Evolutionary conservation across 345 rosid species (phyloP).

Genomic region (Brassica incana): DNA sequence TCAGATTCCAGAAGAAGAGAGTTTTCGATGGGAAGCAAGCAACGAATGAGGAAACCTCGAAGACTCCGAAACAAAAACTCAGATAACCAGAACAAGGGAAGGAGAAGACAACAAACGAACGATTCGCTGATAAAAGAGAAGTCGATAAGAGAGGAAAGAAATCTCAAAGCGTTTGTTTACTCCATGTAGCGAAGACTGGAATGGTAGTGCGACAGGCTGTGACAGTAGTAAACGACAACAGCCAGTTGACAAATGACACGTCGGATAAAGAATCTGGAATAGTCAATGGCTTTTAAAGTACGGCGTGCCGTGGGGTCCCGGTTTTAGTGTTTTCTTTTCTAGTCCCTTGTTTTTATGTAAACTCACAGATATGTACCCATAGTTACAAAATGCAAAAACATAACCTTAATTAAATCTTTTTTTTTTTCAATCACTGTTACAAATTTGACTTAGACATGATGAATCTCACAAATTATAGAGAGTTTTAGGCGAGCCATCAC

Average conservation of each 20-base stretch:
- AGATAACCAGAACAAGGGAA: slow-evolving; percentile 9
- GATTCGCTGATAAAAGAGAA: slow-evolving; percentile 24
- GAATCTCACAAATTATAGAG: not conserved
- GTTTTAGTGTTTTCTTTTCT: not conserved
- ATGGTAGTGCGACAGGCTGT: slow-evolving; percentile 23
- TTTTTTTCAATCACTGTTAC: not conserved
- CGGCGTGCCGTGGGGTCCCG: slow-evolving; percentile 21
- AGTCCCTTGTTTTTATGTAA: not conserved
- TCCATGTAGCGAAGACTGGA: slow-evolving; percentile 29
- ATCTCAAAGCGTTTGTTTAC: slow-evolving; percentile 30
- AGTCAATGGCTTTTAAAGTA: slow-evolving; percentile 34
- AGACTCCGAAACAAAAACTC: slow-evolving; percentile 22
- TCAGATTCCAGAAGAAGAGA: not conserved
- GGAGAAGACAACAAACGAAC: not conserved
- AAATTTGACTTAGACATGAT: not conserved
- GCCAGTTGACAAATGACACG: slow-evolving; percentile 7
- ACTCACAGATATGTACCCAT: slow-evolving; percentile 12
- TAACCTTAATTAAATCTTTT: not conserved
- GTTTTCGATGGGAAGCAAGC: slow-evolving; percentile 26
- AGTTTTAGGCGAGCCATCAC: not conserved
- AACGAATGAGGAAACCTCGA: slow-evolving; percentile 32
- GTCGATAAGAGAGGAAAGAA: slow-evolving; percentile 29
- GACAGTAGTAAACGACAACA: not conserved
- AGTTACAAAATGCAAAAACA: not conserved
- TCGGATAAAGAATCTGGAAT: slow-evolving; percentile 9